phyloP scores from a whole-genome alignment of 768 basidiomycete species.

The Solioccasus polychromus region DNA sequence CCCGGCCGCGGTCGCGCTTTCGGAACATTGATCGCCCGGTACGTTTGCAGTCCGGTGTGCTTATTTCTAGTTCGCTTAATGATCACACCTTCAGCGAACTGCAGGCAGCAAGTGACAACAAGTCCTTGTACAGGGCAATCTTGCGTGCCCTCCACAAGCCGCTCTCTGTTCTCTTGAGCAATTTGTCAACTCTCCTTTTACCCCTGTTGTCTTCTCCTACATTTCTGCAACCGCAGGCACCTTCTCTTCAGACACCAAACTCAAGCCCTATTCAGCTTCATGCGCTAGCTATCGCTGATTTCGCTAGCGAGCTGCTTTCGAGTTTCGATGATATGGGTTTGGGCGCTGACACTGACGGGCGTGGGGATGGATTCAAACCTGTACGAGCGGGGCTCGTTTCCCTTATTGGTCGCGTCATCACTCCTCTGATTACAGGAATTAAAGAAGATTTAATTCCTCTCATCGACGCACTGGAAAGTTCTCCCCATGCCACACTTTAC shows the following conservation, averaged over 20 bases:
- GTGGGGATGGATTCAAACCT: constrained; percentile 66
- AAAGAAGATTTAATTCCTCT: constrained; percentile 59
- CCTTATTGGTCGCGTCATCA: constrained; percentile 61
- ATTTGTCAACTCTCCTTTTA: constrained; percentile 63
- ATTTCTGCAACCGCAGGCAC: constrained; percentile 52
- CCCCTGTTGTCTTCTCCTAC: constrained; percentile 64
- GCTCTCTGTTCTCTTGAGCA: constrained; percentile 68
- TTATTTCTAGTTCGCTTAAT: constrained; percentile 12
- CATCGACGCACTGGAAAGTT: constrained; percentile 58
- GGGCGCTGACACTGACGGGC: constrained; percentile 56
- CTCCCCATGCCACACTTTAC: constrained; percentile 28
- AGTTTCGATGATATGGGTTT: constrained; percentile 65
- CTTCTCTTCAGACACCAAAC: constrained; percentile 47
- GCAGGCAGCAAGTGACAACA: constrained; percentile 58
- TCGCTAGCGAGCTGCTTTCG: constrained; percentile 72
- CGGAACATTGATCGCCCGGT: constrained; percentile 70
- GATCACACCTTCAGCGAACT: constrained; percentile 59
- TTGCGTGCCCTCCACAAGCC: constrained; percentile 74
- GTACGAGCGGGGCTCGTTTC: constrained; percentile 72
- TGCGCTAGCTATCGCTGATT: constrained; percentile 63
- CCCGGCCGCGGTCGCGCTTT: constrained; percentile 65
- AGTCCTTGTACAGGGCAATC: constrained; percentile 65
- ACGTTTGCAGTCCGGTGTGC: constrained; percentile 30
- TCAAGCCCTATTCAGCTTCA: constrained; percentile 69
- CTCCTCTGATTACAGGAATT: constrained; percentile 61